Conservation (phyloP, 2,329 filamentous ascomycete species). For the Septoria petroselini region DNA sequence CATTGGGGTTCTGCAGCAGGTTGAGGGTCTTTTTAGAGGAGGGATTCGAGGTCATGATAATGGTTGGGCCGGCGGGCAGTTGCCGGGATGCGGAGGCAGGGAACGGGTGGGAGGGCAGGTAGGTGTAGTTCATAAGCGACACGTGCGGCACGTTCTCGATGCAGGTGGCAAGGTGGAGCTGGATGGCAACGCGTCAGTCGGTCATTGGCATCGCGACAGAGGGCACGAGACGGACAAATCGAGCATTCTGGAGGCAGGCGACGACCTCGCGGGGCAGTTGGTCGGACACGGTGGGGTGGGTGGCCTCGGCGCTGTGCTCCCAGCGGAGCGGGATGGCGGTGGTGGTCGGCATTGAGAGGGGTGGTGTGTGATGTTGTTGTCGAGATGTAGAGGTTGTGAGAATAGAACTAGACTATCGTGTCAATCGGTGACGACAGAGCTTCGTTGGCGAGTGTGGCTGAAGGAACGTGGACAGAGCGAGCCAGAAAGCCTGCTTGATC, state of each 20-base stretch:
- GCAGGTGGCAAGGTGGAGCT: constrained; percentile 96
- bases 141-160: constrained; percentile 81
- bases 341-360: not conserved
- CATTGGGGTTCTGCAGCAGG: constrained; percentile 76
- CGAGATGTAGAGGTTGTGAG: not conserved
- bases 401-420: too few relatives aligned
- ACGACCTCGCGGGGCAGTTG: constrained; percentile 80
- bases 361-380: constrained; percentile 5
- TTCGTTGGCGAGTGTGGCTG: not conserved
- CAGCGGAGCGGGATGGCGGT: constrained; percentile 31
- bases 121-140: constrained; percentile 98
- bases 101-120: constrained; percentile 60
- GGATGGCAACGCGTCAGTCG: too few relatives aligned
- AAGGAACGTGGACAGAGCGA: too few relatives aligned
- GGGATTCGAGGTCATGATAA: constrained; percentile 86
- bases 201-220: not conserved
- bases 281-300: constrained; percentile 65
- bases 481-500: too few relatives aligned
- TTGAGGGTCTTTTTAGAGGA: constrained; percentile 78
- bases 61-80: constrained; percentile 53
- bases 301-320: constrained; percentile 62
- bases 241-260: constrained; percentile 87
- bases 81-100: constrained; percentile 55
- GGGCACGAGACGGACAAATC: constrained; percentile 65
- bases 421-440: too few relatives aligned